Percentiles rank a stretch among this genome's conserved stretches.
Evolutionary conservation across 345 rosid genomes (phyloP).

Genomic region (Populus euphratica): DNA sequence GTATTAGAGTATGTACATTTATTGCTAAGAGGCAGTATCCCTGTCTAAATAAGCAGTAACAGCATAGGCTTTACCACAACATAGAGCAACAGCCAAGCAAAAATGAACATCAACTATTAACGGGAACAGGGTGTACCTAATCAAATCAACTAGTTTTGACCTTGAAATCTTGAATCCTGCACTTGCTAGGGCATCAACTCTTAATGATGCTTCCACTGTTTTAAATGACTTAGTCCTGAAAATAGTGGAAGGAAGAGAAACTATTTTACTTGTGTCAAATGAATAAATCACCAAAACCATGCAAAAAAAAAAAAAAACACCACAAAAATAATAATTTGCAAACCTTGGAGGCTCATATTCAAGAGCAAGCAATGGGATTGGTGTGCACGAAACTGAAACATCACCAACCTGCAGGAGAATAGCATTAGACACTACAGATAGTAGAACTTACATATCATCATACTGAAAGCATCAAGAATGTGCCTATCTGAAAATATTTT

Average conservation of each 20-base stretch:
- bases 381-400: constrained; percentile 72
- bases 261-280: constrained; percentile 6
- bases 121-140: constrained; percentile 45
- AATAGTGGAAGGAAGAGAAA: constrained; percentile 10
- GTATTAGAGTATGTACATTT: not conserved
- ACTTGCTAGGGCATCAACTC: constrained; percentile 95
- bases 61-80: not conserved
- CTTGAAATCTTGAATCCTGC: constrained; percentile 95
- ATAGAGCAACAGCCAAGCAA: not conserved
- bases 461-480: not conserved
- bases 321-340: not conserved
- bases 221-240: constrained; percentile 71
- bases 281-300: constrained; percentile 2
- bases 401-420: constrained; percentile 62
- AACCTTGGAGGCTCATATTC: constrained; percentile 91
- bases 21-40: not conserved
- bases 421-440: not conserved
- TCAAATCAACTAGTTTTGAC: constrained; percentile 73
- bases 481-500: not conserved
- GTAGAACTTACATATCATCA: not conserved
- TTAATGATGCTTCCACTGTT: constrained; percentile 78
- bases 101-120: not conserved
- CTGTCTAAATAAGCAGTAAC: not conserved
- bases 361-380: constrained; percentile 76
- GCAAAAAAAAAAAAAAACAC: not conserved